These are phyloP conservation scores for Penicillium rolfsii DNA, from an alignment of 2,329 filamentous ascomycete genomes.

Conservation along the genomic window DNA sequence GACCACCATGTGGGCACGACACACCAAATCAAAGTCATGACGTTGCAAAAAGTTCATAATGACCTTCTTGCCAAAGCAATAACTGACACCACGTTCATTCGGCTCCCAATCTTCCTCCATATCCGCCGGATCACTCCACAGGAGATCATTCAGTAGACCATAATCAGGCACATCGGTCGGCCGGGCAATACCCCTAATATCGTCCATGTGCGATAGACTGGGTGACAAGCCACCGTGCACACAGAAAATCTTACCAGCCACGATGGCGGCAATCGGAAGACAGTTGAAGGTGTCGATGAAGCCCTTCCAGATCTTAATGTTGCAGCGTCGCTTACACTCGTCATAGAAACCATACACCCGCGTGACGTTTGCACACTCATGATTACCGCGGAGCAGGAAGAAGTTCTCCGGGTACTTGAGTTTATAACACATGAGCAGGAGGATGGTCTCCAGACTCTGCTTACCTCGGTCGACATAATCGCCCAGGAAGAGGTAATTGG, in stretches of 20 bases:
- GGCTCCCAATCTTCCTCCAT: conserved; percentile 99
- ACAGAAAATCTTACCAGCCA: conserved; percentile 96
- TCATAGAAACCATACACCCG: conserved; percentile 98
- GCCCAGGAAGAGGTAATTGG: conserved; percentile 92
- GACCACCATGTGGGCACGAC: conserved; percentile 97
- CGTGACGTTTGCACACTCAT: conserved; percentile 95
- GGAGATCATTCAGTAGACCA: conserved; percentile 87
- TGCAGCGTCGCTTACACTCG: conserved; percentile 94
- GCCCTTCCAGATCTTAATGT: conserved; percentile 97
- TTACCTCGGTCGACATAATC: conserved; percentile 98
- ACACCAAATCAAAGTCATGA: conserved; percentile 97
- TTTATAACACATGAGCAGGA: conserved; percentile 93
- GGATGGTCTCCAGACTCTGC: conserved; percentile 91
- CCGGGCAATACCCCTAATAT: conserved; percentile 92
- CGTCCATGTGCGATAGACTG: conserved; percentile 93
- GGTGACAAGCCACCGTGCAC: conserved; percentile 95
- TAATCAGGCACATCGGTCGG: conserved; percentile 98
- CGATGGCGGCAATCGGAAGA: conserved; percentile 92
- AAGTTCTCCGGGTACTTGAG: conserved; percentile 98
- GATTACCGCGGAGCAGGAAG: conserved; percentile 90
- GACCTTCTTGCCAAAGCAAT: conserved; percentile 97
- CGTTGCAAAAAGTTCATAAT: conserved; percentile 93
- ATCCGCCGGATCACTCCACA: conserved; percentile 97
- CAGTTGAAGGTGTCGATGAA: conserved; percentile 97
- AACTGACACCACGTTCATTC: conserved; percentile 95